Base-by-base conservation (phyloP, 306 rosid species). In the Astragalus glycyphyllos region DNA sequence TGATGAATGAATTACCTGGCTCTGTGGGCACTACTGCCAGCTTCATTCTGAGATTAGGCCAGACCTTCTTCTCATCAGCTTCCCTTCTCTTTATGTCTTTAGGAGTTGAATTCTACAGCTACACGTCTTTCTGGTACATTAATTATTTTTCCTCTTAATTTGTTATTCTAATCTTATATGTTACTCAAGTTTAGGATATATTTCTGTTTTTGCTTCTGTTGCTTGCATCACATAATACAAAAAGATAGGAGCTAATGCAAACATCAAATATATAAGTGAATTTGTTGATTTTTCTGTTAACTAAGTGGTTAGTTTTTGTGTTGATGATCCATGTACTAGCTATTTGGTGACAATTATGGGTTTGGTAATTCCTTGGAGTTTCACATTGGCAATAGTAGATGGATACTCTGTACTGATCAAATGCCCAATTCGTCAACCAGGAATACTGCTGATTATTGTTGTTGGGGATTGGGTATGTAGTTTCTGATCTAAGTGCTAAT, bases 301-400 rank as follows among this genome's bases (percentile, higher is more conserved):
- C 61, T 37, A 23, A 46, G 71, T 37, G 42, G 23, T 45, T 47
- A 20, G 20, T 5, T 71, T 11, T 64, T 69, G 59, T 59, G 37
- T 64, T 74, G 37, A 11, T 61, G 46, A 16, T 71, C 67, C 13
- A 35, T 70, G 68, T 45, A 42, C 66, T 78, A 92, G 98, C 83
- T 92, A 80, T 79, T 79, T 92, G 77, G 96, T 92, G 40, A 89
- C 96, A 48, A 77, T 87, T 49, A 92, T 92, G 96, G 95, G 96
- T 72, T 80, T 92, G 86, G 90, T 83, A 54, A 92, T 92, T 75
- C 96, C 96, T 37, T 89, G 96, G 98, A 92, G 92, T 76, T 88
- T 92, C 84, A 84, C 96, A 38, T 87, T 92, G 66, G 94, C 98
- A 75, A 14, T 92, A 68, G 90, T 92, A 35, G 96, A 92, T 77